These are phyloP conservation scores for Agrocybe praecox DNA, from an alignment of 768 basidiomycete genomes.

Conservation along the genomic window DNA sequence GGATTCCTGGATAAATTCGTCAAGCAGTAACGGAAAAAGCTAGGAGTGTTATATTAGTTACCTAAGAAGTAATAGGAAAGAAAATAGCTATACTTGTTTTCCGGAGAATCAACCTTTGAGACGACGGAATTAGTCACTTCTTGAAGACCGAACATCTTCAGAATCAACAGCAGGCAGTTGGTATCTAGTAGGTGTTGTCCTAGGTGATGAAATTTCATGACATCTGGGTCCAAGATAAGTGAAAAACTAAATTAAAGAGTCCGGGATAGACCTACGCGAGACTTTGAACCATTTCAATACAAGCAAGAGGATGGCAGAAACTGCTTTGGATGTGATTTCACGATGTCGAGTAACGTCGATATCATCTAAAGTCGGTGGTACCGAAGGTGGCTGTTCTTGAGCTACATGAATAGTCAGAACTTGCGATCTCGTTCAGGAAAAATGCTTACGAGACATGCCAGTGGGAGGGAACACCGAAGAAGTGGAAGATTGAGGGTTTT, in stretches of 20 bases:
- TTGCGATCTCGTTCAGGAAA: background rate
- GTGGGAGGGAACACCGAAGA: conserved; percentile 75
- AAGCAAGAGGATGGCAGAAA: conserved; percentile 90
- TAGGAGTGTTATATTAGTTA: conserved; percentile 29
- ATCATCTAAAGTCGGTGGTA: conserved; percentile 84
- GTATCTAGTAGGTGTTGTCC: conserved; percentile 95
- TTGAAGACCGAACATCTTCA: conserved; percentile 98
- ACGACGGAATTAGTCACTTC: conserved; percentile 84
- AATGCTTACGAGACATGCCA: conserved; percentile 60
- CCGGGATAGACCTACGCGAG: conserved; percentile 68
- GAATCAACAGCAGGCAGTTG: conserved; percentile 88
- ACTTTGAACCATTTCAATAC: conserved; percentile 98
- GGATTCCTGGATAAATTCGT: conserved; percentile 72
- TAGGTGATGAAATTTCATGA: conserved; percentile 98
- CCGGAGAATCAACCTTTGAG: conserved; percentile 86
- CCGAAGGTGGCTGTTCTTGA: conserved; percentile 61
- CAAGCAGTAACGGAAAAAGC: conserved; percentile 96
- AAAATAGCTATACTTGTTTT: conserved; percentile 63
- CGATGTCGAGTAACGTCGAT: conserved; percentile 93
- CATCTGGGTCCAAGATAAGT: conserved; percentile 51
- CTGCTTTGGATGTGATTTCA: conserved; percentile 96
- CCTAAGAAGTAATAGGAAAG: background rate
- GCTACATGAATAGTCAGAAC: conserved; percentile 34
- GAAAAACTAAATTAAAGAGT: too few relatives aligned
- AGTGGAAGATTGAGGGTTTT: conserved; percentile 65